Base-by-base conservation (phyloP, 139 green algal species). In the Diplosphaera chodatii region DNA sequence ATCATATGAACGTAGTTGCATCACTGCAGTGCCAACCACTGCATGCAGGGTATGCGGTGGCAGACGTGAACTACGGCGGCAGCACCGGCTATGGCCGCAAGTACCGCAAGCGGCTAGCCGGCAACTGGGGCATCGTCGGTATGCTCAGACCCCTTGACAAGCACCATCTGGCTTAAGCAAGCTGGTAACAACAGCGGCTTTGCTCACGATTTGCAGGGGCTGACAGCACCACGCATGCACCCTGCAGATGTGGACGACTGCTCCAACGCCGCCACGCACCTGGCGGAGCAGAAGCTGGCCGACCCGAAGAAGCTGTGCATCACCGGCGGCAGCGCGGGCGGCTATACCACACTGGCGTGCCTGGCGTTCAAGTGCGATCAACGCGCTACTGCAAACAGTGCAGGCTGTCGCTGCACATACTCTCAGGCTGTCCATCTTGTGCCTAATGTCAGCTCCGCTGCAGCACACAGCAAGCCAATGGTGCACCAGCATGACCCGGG, bases 51-150 rank as follows among this genome's bases (percentile, higher is more conserved):
- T 92, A 80, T 75, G 87, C 86, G 0, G 76, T 92, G 0, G 88
- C 86, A 0, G 88, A 92, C 41, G 78, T 95, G 22, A 88, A 95
- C 71, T 95, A 93, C 63, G 82, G 88, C 22, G 88, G 88, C 63
- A 82, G 69, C 66, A 88, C 89, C 22, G 87, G 88, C 1, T 95
- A 92, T 64, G 89, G 89, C 21, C 80, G 86, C 5, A 74, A 74
- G 48, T 95, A 85, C 78, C 76, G 87, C 32, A 82, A 89, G 71
- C 59, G 84, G 5, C 77, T 92, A 41, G 73, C 74, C 0, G 77
- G 79, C 4, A 66, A 68, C 30, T 95, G 88, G 89, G 89, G 89
- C 30, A 67, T 93, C 29, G 84, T 90, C 2, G 37, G 37, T 48
- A 48, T n/a, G n/a, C n/a, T n/a, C n/a, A n/a, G n/a, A n/a, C n/a